These are phyloP conservation scores for Mimosa bimucronata DNA, from an alignment of 306 rosid species.

Conservation along the genomic window DNA sequence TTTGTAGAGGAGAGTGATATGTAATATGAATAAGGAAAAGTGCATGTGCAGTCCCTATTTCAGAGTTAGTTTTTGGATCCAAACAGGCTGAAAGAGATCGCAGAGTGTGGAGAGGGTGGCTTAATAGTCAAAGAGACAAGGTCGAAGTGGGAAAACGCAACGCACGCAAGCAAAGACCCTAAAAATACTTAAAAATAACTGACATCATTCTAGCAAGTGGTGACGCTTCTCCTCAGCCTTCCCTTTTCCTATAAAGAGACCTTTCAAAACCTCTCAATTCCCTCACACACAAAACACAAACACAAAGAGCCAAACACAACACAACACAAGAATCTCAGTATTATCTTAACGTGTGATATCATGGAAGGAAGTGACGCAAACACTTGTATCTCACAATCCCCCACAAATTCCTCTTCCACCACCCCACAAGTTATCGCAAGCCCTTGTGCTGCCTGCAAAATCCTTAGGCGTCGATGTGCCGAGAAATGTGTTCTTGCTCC, in stretches of 20 bases:
- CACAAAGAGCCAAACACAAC: slow-evolving; percentile 20
- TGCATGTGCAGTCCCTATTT: background rate
- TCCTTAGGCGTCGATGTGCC: slow-evolving; percentile 79
- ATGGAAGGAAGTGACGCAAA: slow-evolving; percentile 57
- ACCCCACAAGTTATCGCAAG: slow-evolving; percentile 54
- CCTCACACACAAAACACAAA: slow-evolving; percentile 15
- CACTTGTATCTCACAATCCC: slow-evolving; percentile 44
- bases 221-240: background rate
- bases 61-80: background rate
- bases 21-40: too few species aligned
- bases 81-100: background rate
- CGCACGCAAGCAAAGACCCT: background rate
- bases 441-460: slow-evolving; percentile 96
- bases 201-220: slow-evolving; percentile 28
- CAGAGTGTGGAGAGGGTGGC: background rate
- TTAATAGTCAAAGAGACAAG: background rate
- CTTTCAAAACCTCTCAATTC: slow-evolving; percentile 33
- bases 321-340: background rate
- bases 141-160: slow-evolving; percentile 40
- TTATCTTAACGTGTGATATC: background rate
- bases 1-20: too few species aligned
- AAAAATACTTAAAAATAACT: background rate
- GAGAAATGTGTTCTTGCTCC: slow-evolving; percentile 92
- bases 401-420: slow-evolving; percentile 42
- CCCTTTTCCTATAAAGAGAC: slow-evolving; percentile 37